These are phyloP conservation scores for Euryodendron excelsum DNA, from an alignment of 148 eudicot genomes.

Conservation along the genomic window DNA sequence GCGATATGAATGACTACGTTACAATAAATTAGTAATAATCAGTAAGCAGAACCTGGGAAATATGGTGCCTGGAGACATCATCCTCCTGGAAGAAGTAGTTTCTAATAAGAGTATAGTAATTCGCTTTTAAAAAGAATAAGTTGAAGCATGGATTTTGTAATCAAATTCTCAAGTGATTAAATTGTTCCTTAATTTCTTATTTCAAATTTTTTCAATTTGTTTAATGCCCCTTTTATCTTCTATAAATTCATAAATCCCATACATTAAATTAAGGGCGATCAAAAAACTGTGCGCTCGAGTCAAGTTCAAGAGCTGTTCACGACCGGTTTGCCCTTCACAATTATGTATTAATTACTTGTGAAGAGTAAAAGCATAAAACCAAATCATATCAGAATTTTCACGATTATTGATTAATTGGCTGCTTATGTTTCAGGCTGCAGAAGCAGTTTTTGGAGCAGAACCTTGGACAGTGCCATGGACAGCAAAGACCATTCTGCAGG, in stretches of 20 bases:
- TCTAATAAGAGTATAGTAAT: background rate
- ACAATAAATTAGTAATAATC: background rate
- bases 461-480: slow-evolving; percentile 43
- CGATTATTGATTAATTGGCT: background rate
- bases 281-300: background rate
- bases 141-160: too few relatives aligned
- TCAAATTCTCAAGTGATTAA: too few relatives aligned
- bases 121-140: too few relatives aligned
- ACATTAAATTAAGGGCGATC: background rate
- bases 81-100: background rate
- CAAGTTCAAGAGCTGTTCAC: background rate
- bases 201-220: too few relatives aligned
- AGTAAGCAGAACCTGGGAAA: background rate
- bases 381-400: slow-evolving; percentile 5
- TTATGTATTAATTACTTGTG: background rate
- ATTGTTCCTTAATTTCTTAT: too few relatives aligned
- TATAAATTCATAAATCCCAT: too few relatives aligned
- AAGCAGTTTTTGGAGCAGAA: slow-evolving; percentile 14
- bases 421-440: background rate
- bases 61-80: background rate
- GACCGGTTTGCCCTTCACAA: background rate
- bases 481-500: slow-evolving; percentile 68
- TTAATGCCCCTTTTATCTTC: too few relatives aligned
- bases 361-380: background rate
- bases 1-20: background rate